Evolutionary conservation across 805 yeast species (phyloP).

Genomic region (Candida dajiaensis): DNA sequence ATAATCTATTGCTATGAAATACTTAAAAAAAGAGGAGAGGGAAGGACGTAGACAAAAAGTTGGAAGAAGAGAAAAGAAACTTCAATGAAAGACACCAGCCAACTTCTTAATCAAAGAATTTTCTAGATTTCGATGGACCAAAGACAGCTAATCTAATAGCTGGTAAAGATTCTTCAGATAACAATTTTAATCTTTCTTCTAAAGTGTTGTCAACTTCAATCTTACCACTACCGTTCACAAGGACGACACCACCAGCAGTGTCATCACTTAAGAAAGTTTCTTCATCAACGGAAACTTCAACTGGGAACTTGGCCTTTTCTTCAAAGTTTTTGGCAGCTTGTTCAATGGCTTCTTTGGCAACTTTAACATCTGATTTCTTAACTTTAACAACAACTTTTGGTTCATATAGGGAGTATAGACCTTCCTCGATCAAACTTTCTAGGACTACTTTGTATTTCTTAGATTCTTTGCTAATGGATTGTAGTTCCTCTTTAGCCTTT

Average conservation of each 20-base stretch:
- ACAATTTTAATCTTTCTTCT: conserved; percentile 84
- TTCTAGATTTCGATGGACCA: conserved; percentile 80
- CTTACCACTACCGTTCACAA: conserved; percentile 66
- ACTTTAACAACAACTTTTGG: conserved; percentile 56
- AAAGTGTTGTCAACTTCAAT: conserved; percentile 89
- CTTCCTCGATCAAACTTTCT: conserved; percentile 75
- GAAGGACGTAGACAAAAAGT: background rate
- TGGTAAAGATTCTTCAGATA: conserved; percentile 83
- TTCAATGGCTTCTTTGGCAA: conserved; percentile 49
- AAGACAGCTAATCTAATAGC: conserved; percentile 87
- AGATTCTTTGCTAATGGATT: conserved; percentile 47
- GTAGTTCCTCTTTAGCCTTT: conserved; percentile 58
- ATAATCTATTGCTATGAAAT: background rate
- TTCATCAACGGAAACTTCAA: conserved; percentile 53
- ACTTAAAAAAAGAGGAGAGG: too few relatives aligned
- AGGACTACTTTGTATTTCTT: conserved; percentile 62
- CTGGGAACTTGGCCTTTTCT: conserved; percentile 51
- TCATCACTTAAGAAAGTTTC: conserved; percentile 52
- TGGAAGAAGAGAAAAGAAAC: background rate
- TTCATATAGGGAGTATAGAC: conserved; percentile 68
- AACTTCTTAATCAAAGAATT: conserved; percentile 73
- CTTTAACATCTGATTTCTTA: conserved; percentile 54
- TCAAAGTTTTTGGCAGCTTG: conserved; percentile 62
- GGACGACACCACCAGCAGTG: conserved; percentile 79
- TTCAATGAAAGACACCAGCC: background rate